phyloP scores from a whole-genome alignment of 495 filamentous ascomycete genomes.

The Cercophora scortea region DNA sequence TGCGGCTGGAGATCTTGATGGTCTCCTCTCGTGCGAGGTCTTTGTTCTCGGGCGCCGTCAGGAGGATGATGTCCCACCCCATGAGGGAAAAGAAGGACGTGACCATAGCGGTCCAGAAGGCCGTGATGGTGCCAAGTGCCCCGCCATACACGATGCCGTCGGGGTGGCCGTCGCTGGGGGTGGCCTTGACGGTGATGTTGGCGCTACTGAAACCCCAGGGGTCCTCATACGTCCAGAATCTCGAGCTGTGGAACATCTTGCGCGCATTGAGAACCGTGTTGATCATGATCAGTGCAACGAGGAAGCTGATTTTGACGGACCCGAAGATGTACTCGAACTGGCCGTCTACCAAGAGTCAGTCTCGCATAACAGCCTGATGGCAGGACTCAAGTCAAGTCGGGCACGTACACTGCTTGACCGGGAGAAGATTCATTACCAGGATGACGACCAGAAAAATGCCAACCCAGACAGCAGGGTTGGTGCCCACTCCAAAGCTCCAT shows the following conservation, averaged over 20 bases:
- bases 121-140: conserved; percentile 4
- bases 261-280: conserved; percentile 22
- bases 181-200: conserved; percentile 12
- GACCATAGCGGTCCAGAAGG: conserved; percentile 28
- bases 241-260: conserved; percentile 6
- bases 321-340: conserved; percentile 33
- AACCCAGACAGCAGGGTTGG: conserved; percentile 28
- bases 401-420: conserved; percentile 16
- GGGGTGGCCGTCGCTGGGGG: not conserved
- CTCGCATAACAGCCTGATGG: no score
- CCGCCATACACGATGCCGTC: conserved; percentile 17
- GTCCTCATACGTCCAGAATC: conserved; percentile 28
- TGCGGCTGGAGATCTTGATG: conserved; percentile 34
- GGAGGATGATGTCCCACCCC: conserved; percentile 34
- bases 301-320: conserved; percentile 31
- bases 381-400: no score
- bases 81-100: conserved; percentile 34
- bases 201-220: conserved; percentile 24
- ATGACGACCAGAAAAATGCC: conserved; percentile 24
- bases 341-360: conserved; percentile 10
- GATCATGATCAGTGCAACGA: conserved; percentile 30
- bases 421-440: conserved; percentile 28
- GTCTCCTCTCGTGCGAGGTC: conserved; percentile 31
- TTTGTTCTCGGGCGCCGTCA: conserved; percentile 35
- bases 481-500: conserved; percentile 8